phyloP scores from a whole-genome alignment of 805 yeast genomes.

The Ogataea saltuana region DNA sequence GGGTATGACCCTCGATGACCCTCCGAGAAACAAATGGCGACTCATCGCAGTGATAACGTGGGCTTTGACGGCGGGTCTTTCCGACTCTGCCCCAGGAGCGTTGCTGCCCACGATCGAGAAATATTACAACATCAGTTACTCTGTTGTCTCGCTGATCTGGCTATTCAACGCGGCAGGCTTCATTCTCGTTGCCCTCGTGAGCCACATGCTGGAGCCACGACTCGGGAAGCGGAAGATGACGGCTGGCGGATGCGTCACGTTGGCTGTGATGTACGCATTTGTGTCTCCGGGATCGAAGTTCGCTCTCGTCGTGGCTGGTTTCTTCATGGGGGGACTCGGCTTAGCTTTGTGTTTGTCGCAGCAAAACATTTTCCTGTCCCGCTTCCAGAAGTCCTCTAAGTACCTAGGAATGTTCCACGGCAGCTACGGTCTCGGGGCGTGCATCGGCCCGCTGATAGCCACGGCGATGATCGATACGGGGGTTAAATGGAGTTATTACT shows the following conservation, averaged over 20 bases:
- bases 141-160: conserved; percentile 61
- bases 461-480: conserved; percentile 53
- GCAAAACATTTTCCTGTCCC: conserved; percentile 51
- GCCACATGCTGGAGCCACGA: conserved; percentile 43
- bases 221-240: conserved; percentile 45
- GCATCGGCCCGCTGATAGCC: conserved; percentile 65
- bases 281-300: conserved; percentile 51
- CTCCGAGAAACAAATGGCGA: conserved; percentile 46
- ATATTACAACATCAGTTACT: conserved; percentile 48
- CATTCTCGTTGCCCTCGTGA: conserved; percentile 49
- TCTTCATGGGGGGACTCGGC: conserved; percentile 61
- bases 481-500: conserved; percentile 55
- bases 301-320: conserved; percentile 49
- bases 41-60: conserved; percentile 42
- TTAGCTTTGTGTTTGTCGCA: conserved; percentile 51
- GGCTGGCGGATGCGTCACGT: conserved; percentile 39
- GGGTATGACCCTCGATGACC: conserved; percentile 43
- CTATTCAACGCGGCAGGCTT: conserved; percentile 58
- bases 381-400: conserved; percentile 54
- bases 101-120: conserved; percentile 54
- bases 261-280: conserved; percentile 44
- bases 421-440: conserved; percentile 70
- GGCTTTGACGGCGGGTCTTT: conserved; percentile 44
- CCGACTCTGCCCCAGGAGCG: conserved; percentile 64
- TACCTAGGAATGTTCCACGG: conserved; percentile 68